Percentiles rank a stretch among this genome's conserved stretches.
phyloP scores from a whole-genome alignment of 2,329 filamentous ascomycete genomes.

The Talaromyces sp. region DNA sequence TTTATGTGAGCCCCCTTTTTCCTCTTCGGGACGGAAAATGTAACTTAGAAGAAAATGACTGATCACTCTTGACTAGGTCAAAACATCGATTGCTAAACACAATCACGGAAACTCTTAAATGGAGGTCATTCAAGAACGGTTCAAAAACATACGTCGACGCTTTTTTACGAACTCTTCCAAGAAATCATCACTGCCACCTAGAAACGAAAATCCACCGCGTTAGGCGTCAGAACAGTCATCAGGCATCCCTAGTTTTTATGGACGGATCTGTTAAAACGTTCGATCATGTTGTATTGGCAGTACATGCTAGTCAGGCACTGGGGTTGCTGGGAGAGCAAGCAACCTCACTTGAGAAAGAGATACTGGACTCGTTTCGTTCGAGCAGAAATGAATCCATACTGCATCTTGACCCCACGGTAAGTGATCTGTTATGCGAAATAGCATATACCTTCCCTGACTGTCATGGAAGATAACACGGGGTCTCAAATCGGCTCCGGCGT shows the following conservation, averaged over 20 bases:
- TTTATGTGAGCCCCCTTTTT: slow-evolving; percentile 10
- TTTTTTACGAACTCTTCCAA: background rate
- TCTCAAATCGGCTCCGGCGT: background rate
- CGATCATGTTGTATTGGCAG: slow-evolving; percentile 9
- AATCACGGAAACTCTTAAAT: background rate
- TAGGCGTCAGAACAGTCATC: background rate
- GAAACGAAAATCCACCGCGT: background rate
- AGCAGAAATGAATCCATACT: slow-evolving; percentile 2
- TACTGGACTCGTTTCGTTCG: slow-evolving; percentile 3
- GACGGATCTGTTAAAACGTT: background rate
- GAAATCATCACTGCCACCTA: slow-evolving; percentile 3
- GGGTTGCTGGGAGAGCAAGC: background rate
- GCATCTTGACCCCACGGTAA: slow-evolving; percentile 5
- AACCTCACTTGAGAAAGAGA: background rate
- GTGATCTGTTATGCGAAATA: background rate
- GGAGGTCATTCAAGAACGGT: slow-evolving; percentile 5
- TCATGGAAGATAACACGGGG: background rate
- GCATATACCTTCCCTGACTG: background rate
- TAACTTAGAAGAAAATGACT: background rate
- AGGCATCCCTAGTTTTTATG: background rate
- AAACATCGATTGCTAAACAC: slow-evolving; percentile 1
- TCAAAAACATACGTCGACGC: slow-evolving; percentile 10
- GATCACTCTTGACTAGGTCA: background rate
- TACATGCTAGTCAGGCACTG: slow-evolving; percentile 7
- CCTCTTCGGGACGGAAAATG: too few species aligned